Base-by-base conservation (phyloP, 169 alveolate species). In the Amoebophrya sp. region DNA sequence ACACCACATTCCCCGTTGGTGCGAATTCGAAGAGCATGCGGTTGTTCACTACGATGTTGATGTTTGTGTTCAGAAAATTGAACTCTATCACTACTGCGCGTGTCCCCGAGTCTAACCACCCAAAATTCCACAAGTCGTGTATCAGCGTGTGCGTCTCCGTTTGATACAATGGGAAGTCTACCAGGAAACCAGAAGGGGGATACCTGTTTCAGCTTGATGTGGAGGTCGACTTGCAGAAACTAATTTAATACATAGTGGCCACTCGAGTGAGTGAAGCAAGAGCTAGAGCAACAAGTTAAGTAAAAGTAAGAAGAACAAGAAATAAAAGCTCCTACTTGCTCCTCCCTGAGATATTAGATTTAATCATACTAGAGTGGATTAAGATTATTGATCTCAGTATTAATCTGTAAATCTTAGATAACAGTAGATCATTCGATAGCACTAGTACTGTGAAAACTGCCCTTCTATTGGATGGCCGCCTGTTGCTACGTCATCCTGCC, bases 11-110 rank as follows among this genome's bases (percentile, higher is more conserved):
- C 2, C 83, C 83, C 10, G 83, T 65, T 29, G 83, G 83, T 36
- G 83, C 83, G 83, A 65, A 65, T 36, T 65, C 83, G 26, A 65
- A 65, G 83, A 65, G 83, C 83, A 65, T 65, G 83, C 83, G 83
- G 26, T 65, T 65, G 83, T 65, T 65, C 83, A 65, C 83, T 29
- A 65, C n/a, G 18, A 65, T 26, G 26, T 65, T 65, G 39, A 65
- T 36, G 83, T 65, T 65, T 6, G 83, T 65, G 83, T 65, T 65
- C 33, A 65, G 83, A 26, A 65, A 65, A 0, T 29, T 26, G 33
- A 65, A 65, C 83, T 65, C 83, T 36, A 65, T 29, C 83, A 65
- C 83, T 36, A 65, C 83, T 26, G 83, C 83, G 36, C 83, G 83
- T 26, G 83, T 65, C 33, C 83, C 83, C 38, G 36, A 12, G 26